Evolutionary conservation across 176 grass and related monocot species (phyloP), one percentile per base, ranked within the genome.

Genomic region (Stipa capillata): DNA sequence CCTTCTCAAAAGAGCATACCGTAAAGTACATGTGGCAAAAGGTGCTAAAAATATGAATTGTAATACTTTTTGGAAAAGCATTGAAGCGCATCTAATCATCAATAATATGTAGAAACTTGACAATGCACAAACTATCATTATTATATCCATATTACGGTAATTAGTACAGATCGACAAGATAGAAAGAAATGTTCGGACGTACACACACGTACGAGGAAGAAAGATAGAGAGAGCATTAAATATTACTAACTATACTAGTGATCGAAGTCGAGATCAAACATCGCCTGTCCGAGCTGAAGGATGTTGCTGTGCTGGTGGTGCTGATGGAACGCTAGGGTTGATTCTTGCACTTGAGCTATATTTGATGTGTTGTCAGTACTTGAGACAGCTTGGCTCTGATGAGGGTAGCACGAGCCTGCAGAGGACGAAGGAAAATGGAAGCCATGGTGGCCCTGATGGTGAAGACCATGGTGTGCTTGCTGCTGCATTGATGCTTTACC

Each of bases 181-280:
- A 53, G 74, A 76, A 33, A 51, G 40, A 69, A 74, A 85, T 55
- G 52, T 75, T 74, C 50, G 18, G 20, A 65, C 64, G 55, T 61
- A 69, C 76, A 79, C 42, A 18, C 60, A 42, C 76, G 55, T 39
- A 66, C 40, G 67, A 54, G 65, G 14, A 44, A 25, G 14, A 20
- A 21, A 43, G 81, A 44, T 43, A 73, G 69, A 18, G 33, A 24
- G 28, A 56, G 60, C 67, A 48, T 70, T 48, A 17, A 47, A 70
- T 70, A 18, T 68, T 66, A 88, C 57, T 58, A 52, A 82, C 50
- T 61, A 72, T 69, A 62, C 82, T 89, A 89, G 17, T 89, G 87
- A 63, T 89, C 87, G 51, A 90, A 90, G 71, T 87, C 81, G 20
- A 89, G 79, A 80, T 92, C 87, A 59, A 92, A 83, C 87, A 92